phyloP scores from a whole-genome alignment of 352 stramenopile species.

The Peronosclerospora sorghi region DNA sequence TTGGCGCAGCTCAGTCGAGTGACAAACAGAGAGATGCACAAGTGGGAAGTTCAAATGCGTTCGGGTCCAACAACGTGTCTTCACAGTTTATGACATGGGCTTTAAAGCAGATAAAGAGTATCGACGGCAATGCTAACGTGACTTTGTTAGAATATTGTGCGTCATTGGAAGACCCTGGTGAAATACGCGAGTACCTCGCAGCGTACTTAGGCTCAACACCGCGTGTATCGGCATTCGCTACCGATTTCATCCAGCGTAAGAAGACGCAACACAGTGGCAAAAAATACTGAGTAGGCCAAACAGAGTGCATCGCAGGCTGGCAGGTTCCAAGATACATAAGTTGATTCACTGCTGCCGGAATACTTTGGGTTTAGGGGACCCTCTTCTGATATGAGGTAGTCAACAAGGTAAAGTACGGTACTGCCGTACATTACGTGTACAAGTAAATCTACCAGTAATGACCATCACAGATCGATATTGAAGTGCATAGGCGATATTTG shows the following conservation, averaged over 20 bases:
- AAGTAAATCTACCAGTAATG: too few species aligned
- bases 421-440: too few species aligned
- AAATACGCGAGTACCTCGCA: slow-evolving; percentile 94
- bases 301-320: slow-evolving; percentile 20
- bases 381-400: too few species aligned
- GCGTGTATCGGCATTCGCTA: slow-evolving; percentile 95
- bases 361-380: too few species aligned
- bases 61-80: slow-evolving; percentile 35
- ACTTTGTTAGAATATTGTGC: slow-evolving; percentile 92
- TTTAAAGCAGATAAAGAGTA: slow-evolving; percentile 66
- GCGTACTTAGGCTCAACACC: slow-evolving; percentile 92
- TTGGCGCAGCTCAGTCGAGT: slow-evolving; percentile 39
- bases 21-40: slow-evolving; percentile 4
- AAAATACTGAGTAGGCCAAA: slow-evolving; percentile 22
- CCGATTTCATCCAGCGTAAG: slow-evolving; percentile 93
- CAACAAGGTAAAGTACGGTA: too few species aligned
- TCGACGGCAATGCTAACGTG: slow-evolving; percentile 64
- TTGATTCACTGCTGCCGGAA: too few species aligned
- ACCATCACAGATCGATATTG: too few species aligned
- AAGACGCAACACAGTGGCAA: slow-evolving; percentile 45
- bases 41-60: slow-evolving; percentile 26
- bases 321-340: too few species aligned
- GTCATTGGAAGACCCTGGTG: slow-evolving; percentile 87
- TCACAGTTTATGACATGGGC: slow-evolving; percentile 77
- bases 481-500: too few species aligned